Evolutionary conservation across 2,329 filamentous ascomycete genomes (phyloP).

Genomic region (Tolypocladium amazonense): DNA sequence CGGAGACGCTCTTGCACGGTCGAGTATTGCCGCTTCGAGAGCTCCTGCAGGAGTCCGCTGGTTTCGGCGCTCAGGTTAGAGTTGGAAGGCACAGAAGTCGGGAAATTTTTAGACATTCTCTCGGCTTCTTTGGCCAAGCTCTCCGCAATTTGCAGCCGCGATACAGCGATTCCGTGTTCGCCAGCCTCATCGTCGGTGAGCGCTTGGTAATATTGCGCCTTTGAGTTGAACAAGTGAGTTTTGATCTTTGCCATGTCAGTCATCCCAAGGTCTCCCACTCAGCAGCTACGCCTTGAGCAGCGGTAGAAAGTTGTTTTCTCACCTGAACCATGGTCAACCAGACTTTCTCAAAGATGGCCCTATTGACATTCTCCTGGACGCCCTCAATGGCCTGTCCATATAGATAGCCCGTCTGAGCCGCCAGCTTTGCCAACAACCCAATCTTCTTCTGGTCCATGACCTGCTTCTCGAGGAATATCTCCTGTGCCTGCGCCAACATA

Average conservation of each 20-base stretch:
- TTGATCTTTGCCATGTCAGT: constrained; percentile 46
- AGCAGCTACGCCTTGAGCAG: background rate
- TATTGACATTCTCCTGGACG: constrained; percentile 83
- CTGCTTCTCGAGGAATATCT: constrained; percentile 96
- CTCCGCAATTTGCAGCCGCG: constrained; percentile 74
- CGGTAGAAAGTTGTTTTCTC: constrained; percentile 14
- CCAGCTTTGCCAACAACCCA: constrained; percentile 81
- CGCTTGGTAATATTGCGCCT: constrained; percentile 91
- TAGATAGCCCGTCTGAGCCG: constrained; percentile 79
- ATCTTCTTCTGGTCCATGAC: constrained; percentile 87
- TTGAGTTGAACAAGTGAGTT: constrained; percentile 68
- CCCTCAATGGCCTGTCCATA: constrained; percentile 84
- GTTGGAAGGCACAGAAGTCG: constrained; percentile 63
- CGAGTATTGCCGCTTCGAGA: constrained; percentile 72
- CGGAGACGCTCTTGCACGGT: constrained; percentile 72
- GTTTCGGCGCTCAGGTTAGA: constrained; percentile 80
- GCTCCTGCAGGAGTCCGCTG: constrained; percentile 60
- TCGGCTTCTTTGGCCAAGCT: constrained; percentile 67
- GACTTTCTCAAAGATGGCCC: constrained; percentile 85
- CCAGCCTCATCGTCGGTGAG: constrained; percentile 83
- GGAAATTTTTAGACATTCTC: constrained; percentile 68
- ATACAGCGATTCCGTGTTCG: constrained; percentile 75
- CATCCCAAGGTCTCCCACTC: background rate
- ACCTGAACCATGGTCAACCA: constrained; percentile 80
- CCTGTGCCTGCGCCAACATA: constrained; percentile 91